Percentiles rank a stretch among this genome's conserved stretches.
phyloP scores from a whole-genome alignment of 2,329 filamentous ascomycete genomes.

The Cordyceps tenuipes region DNA sequence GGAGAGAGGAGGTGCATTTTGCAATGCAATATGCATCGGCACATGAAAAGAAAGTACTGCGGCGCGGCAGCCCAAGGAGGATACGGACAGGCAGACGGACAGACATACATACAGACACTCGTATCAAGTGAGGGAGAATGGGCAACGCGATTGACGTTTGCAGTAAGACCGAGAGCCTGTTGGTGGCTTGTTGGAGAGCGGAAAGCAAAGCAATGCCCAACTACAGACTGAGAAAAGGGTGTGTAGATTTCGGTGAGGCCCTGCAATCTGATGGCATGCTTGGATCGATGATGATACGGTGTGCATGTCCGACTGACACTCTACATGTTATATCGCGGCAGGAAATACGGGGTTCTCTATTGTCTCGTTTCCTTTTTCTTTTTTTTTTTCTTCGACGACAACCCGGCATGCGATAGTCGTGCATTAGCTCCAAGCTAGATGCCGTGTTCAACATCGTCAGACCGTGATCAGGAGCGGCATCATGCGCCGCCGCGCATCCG shows the following conservation, averaged over 20 bases:
- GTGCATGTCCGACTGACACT: not conserved
- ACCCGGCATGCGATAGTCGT: not conserved
- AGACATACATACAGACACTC: too few relatives aligned
- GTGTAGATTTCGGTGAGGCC: too few relatives aligned
- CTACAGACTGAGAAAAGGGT: too few relatives aligned
- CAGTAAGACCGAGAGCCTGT: too few relatives aligned
- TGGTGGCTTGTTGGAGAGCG: too few relatives aligned
- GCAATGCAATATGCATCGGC: not conserved
- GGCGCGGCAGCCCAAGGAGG: not conserved
- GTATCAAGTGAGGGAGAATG: not conserved
- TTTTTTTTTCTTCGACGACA: not conserved
- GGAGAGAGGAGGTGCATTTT: not conserved
- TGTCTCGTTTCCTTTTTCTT: not conserved
- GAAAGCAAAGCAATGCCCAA: too few relatives aligned
- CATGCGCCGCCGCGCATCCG: not conserved
- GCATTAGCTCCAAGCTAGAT: not conserved
- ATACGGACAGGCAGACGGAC: too few relatives aligned
- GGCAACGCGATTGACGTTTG: not conserved
- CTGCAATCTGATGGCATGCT: too few relatives aligned
- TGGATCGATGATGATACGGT: not conserved
- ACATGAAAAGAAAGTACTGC: not conserved
- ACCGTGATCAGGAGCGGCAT: not conserved
- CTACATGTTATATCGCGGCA: not conserved
- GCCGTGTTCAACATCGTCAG: not conserved
- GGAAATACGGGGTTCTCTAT: not conserved